These are phyloP conservation scores for Microstegium vimineum DNA, from an alignment of 176 grass and related monocot species.

Conservation along the genomic window DNA sequence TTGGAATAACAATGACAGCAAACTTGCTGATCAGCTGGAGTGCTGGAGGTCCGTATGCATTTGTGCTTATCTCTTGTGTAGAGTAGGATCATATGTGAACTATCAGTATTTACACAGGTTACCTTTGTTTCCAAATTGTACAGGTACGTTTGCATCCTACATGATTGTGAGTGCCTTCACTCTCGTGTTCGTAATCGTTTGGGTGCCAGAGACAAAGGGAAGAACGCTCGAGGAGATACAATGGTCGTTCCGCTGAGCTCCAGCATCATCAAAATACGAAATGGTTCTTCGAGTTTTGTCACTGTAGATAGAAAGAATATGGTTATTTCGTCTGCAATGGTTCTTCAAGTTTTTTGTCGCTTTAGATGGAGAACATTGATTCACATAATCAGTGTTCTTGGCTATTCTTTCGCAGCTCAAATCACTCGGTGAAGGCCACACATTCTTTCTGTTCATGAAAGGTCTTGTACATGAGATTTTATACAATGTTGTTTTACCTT, in stretches of 20 bases:
- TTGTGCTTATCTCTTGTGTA: not conserved
- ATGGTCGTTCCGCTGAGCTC: conserved; percentile 65
- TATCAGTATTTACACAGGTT: conserved; percentile 16
- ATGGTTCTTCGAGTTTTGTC: not conserved
- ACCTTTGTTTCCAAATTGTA: not conserved
- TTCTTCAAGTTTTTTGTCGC: conserved; percentile 3
- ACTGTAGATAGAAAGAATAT: not conserved
- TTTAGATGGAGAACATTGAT: conserved; percentile 4
- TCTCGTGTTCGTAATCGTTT: conserved; percentile 66
- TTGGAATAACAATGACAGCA: conserved; percentile 79
- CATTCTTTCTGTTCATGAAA: conserved; percentile 29
- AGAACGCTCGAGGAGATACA: conserved; percentile 96
- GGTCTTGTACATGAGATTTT: conserved; percentile 7
- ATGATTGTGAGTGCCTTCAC: conserved; percentile 58
- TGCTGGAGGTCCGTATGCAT: conserved; percentile 51
- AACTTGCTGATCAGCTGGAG: conserved; percentile 89
- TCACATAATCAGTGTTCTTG: not conserved
- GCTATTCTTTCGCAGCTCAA: not conserved
- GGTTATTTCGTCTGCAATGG: not conserved
- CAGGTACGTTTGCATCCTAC: conserved; percentile 79
- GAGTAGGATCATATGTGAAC: not conserved
- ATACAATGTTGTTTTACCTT: conserved; percentile 9
- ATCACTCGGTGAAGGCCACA: not conserved
- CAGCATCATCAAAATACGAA: not conserved
- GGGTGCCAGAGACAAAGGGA: conserved; percentile 97